Evolutionary conservation across 176 grass and related monocot genomes (phyloP), one percentile per base, ranked within the genome.

Genomic region (Oropetium thomaeum): DNA sequence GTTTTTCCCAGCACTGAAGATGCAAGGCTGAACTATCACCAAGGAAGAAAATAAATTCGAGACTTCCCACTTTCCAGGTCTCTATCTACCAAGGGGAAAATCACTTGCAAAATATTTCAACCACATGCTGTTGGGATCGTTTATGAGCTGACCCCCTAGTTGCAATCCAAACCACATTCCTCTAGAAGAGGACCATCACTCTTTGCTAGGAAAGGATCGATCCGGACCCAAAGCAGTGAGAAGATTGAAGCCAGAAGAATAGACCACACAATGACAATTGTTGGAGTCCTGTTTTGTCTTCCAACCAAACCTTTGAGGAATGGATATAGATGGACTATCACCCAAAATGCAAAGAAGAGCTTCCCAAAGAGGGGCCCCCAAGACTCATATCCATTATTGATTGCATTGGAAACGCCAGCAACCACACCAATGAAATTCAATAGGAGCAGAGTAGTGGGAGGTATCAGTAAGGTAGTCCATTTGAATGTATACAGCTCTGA

Each of bases 221-320:
- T 82, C n/a, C 89, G 65, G n/a, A 91, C 84, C 89, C 89, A 91
- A 19, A 91, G 62, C 10, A 91, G 67, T 2, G 89, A 91, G 62
- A 91, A 91, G 68, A 91, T 91, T 69, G 89, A 91, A 32, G 89
- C 89, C 42, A 91, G 61, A 11, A 91, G 85, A 78, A 91, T 91
- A 68, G 89, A 91, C 89, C 89, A 91, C 35, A 91, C 89, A 7
- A 91, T 87, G 30, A 91, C 78, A 78, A 91, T 91, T 28, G 85
- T 91, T 58, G 89, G 89, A 11, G 89, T 91, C 68, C 89, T 87
- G 78, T 91, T 91, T 59, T 91, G 89, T 47, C 89, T 79, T 57
- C 89, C 89, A 33, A 91, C 85, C 49, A 91, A 86, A 87, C 89
- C 89, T 73, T 91, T 91, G 19, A 91, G 89, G 85, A 91, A 91